Percentiles rank a stretch among this genome's conserved stretches.
phyloP scores from a whole-genome alignment of 345 rosid genomes.

The Euphorbia peplus region DNA sequence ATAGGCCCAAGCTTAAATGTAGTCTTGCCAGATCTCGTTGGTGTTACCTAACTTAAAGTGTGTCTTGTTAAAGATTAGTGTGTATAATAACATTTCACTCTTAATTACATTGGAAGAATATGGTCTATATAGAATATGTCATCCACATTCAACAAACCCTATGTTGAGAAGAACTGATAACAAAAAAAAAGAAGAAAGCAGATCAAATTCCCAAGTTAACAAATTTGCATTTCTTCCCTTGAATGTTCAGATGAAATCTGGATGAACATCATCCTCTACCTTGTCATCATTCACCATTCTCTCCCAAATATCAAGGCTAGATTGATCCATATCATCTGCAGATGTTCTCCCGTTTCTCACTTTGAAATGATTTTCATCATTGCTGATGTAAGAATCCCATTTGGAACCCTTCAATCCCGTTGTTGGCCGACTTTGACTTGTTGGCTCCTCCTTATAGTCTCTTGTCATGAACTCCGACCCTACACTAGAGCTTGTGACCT shows the following conservation, averaged over 20 bases:
- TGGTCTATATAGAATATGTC: too few species aligned
- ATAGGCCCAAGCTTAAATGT: too few species aligned
- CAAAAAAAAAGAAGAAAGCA: too few species aligned
- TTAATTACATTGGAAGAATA: too few species aligned
- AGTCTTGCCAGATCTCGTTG: too few species aligned
- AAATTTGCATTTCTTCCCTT: neutral
- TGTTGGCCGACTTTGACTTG: neutral
- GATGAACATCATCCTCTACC: slow-evolving; percentile 72
- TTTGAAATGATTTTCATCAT: slow-evolving; percentile 21
- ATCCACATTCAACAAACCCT: too few species aligned
- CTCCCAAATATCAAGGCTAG: slow-evolving; percentile 25
- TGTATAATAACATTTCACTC: too few species aligned
- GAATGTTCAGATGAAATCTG: slow-evolving; percentile 46
- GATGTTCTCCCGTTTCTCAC: neutral
- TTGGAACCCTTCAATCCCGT: slow-evolving; percentile 27
- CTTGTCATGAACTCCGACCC: slow-evolving; percentile 20
- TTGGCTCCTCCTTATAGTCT: slow-evolving; percentile 14
- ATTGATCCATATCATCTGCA: slow-evolving; percentile 16
- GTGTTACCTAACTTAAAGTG: too few species aligned
- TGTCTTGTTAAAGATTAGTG: too few species aligned
- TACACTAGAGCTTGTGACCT: slow-evolving; percentile 11
- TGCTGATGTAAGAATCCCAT: slow-evolving; percentile 43
- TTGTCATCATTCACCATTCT: slow-evolving; percentile 22
- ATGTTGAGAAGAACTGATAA: too few species aligned
- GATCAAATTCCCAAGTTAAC: neutral